phyloP scores from a whole-genome alignment of 1,139 yeast genomes.

The Yamadazyma friedrichii region DNA sequence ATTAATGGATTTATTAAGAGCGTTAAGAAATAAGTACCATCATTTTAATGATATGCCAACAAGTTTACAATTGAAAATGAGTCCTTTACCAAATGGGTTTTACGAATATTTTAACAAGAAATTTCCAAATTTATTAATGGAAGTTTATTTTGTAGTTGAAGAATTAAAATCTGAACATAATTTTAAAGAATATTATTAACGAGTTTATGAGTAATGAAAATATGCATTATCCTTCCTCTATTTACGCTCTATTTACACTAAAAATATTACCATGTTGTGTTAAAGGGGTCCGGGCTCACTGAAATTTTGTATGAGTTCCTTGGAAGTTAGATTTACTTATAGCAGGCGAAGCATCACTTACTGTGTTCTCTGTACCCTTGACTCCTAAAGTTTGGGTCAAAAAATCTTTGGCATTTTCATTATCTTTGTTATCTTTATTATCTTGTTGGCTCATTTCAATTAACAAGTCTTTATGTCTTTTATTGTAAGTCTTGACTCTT shows the following conservation, averaged over 20 bases:
- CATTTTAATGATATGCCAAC: constrained; percentile 89
- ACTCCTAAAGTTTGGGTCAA: constrained; percentile 46
- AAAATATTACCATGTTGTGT: no score
- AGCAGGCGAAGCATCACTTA: constrained; percentile 44
- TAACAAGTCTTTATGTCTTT: constrained; percentile 46
- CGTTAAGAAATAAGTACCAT: constrained; percentile 87
- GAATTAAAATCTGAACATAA: constrained; percentile 60
- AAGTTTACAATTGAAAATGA: constrained; percentile 57
- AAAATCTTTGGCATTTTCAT: constrained; percentile 38
- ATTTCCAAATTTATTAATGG: constrained; percentile 80
- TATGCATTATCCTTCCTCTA: constrained; percentile 2
- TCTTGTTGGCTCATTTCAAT: constrained; percentile 20
- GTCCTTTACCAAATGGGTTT: constrained; percentile 82
- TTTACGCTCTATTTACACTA: background rate
- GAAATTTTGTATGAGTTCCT: constrained; percentile 60
- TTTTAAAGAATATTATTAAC: constrained; percentile 49
- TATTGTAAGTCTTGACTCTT: constrained; percentile 70
- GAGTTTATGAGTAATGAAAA: constrained; percentile 3
- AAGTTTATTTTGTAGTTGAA: constrained; percentile 64
- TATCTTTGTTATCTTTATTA: constrained; percentile 18
- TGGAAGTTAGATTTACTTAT: constrained; percentile 57
- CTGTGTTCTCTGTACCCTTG: constrained; percentile 28
- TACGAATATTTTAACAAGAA: constrained; percentile 68
- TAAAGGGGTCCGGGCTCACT: constrained; percentile 6
- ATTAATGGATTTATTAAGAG: constrained; percentile 82